phyloP scores from a whole-genome alignment of 768 basidiomycete species.

The Termitomyces sp. region DNA sequence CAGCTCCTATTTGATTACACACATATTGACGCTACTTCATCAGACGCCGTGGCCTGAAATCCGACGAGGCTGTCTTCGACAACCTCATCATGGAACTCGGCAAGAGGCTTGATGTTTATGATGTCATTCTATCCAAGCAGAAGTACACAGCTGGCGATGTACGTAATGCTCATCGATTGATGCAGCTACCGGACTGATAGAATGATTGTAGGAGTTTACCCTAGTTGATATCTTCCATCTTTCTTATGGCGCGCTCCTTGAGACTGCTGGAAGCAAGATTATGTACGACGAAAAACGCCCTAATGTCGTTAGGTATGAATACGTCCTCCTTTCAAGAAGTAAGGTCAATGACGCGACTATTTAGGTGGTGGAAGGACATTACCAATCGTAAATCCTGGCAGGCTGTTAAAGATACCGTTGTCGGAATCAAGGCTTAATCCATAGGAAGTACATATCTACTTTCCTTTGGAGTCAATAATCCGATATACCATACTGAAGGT shows the following conservation, averaged over 20 bases:
- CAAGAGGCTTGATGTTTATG: constrained; percentile 43
- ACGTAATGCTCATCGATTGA: constrained; percentile 7
- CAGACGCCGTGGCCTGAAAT: constrained; percentile 4
- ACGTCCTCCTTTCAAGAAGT: neutral
- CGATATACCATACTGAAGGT: neutral
- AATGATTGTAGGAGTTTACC: constrained; percentile 4
- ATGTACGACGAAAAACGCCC: constrained; percentile 7
- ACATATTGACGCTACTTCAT: too few species aligned
- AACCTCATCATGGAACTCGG: constrained; percentile 23
- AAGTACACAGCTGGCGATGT: constrained; percentile 55
- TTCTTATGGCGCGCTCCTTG: constrained; percentile 12
- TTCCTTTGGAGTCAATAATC: too few species aligned
- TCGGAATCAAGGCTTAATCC: constrained; percentile 1
- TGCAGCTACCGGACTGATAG: neutral
- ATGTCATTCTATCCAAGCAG: constrained; percentile 46
- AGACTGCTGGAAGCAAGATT: constrained; percentile 9
- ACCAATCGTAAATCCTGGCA: constrained; percentile 16
- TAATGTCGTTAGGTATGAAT: constrained; percentile 10
- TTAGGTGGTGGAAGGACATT: constrained; percentile 20
- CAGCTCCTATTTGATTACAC: neutral
- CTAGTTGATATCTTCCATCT: constrained; percentile 18
- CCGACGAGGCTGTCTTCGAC: constrained; percentile 15
- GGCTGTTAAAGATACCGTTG: constrained; percentile 17
- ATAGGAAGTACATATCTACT: neutral
- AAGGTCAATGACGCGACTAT: neutral